phyloP scores from a whole-genome alignment of 352 stramenopile species.

The Hyaloperonospora arabidopsidis region DNA sequence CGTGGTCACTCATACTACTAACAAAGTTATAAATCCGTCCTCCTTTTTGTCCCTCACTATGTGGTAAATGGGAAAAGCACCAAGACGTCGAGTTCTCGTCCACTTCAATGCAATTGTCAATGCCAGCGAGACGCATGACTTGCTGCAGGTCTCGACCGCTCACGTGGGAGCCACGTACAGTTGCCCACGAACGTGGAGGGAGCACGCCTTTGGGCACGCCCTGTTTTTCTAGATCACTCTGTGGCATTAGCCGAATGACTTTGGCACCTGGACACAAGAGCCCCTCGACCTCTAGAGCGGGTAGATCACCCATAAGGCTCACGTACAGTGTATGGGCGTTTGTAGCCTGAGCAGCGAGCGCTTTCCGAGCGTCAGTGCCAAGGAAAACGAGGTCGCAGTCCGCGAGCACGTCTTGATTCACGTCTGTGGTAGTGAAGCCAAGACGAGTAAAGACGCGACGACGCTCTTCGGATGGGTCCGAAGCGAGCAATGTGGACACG shows the following conservation, averaged over 20 bases:
- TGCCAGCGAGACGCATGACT: conserved; percentile 47
- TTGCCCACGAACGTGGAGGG: conserved; percentile 43
- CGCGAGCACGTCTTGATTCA: conserved; percentile 49
- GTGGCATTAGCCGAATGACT: conserved; percentile 70
- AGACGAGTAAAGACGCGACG: conserved; percentile 51
- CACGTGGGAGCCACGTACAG: conserved; percentile 41
- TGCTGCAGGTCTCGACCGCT: conserved; percentile 50
- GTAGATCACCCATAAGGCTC: conserved; percentile 60
- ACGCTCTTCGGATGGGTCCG: conserved; percentile 48
- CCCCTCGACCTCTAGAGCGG: conserved; percentile 41
- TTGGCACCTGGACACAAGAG: conserved; percentile 55
- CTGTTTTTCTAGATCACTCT: conserved; percentile 46
- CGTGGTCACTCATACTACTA: conserved; percentile 30
- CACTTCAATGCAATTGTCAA: conserved; percentile 41
- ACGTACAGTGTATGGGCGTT: conserved; percentile 53
- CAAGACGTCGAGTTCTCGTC: conserved; percentile 30
- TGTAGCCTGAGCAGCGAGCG: conserved; percentile 27
- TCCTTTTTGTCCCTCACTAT: conserved; percentile 1
- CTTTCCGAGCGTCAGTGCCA: conserved; percentile 44
- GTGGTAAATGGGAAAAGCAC: conserved; percentile 13
- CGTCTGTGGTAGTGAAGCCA: conserved; percentile 55
- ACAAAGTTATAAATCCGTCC: conserved; percentile 32
- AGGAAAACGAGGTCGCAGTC: conserved; percentile 71
- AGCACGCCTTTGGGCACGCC: conserved; percentile 47
- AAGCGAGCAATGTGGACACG: conserved; percentile 57